These are phyloP conservation scores for Cytospora paraplurivora DNA, from an alignment of 2,329 filamentous ascomycete genomes.

Conservation along the genomic window DNA sequence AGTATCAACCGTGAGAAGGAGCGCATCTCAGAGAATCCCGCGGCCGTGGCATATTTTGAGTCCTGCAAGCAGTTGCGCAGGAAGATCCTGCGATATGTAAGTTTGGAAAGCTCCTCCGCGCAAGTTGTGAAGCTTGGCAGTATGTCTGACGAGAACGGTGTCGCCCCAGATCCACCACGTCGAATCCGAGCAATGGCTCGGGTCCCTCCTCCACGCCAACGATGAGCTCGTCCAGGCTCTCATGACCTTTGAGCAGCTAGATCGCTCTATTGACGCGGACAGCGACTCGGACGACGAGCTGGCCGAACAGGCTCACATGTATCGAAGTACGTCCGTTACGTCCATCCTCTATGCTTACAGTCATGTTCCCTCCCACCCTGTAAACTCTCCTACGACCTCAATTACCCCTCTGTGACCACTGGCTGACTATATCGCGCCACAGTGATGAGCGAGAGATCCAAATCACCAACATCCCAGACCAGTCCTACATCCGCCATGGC, in stretches of 20 bases:
- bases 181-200: constrained; percentile 88
- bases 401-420: not conserved
- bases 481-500: constrained; percentile 47
- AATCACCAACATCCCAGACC: constrained; percentile 49
- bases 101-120: constrained; percentile 34
- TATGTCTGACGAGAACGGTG: not conserved
- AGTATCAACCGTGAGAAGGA: constrained; percentile 88
- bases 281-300: constrained; percentile 70
- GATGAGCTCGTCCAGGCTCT: constrained; percentile 92
- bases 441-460: constrained; percentile 58
- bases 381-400: not conserved
- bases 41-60: constrained; percentile 78
- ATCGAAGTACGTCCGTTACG: constrained; percentile 53
- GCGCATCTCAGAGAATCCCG: constrained; percentile 81
- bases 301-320: constrained; percentile 67
- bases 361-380: not conserved
- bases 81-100: constrained; percentile 80
- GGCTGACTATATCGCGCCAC: not conserved
- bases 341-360: constrained; percentile 8
- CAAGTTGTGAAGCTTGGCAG: not conserved
- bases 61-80: constrained; percentile 81
- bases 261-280: constrained; percentile 78
- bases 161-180: constrained; percentile 75
- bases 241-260: constrained; percentile 92
- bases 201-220: constrained; percentile 87